Conservation (phyloP, 345 rosid genomes). For the Euphorbia lathyris region DNA sequence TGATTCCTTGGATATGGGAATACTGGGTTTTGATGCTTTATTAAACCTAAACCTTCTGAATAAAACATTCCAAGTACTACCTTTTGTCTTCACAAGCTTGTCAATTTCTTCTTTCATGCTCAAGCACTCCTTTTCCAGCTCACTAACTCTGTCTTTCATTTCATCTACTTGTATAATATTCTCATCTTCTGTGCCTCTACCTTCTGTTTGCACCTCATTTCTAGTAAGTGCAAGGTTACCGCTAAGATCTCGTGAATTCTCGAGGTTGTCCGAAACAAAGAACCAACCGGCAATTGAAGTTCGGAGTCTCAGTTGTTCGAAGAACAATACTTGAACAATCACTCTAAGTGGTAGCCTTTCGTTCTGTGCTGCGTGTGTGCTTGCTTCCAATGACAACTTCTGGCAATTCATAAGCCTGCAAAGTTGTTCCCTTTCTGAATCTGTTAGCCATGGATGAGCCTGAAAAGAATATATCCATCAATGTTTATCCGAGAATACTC, state of each 20-base stretch:
- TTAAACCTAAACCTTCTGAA: constrained; percentile 41
- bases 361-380: constrained; percentile 91
- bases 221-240: constrained; percentile 43
- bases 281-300: constrained; percentile 73
- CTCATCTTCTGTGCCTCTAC: constrained; percentile 17
- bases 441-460: constrained; percentile 93
- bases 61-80: constrained; percentile 53
- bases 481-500: not conserved
- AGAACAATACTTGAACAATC: constrained; percentile 84
- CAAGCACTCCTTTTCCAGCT: constrained; percentile 76
- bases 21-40: constrained; percentile 1
- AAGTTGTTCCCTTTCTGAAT: constrained; percentile 68
- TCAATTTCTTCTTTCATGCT: constrained; percentile 76
- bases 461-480: constrained; percentile 24
- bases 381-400: constrained; percentile 85
- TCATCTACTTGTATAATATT: constrained; percentile 34
- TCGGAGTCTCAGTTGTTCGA: constrained; percentile 81
- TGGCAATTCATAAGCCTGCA: constrained; percentile 83
- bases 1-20: not conserved
- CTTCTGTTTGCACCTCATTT: constrained; percentile 23
- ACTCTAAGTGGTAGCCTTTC: constrained; percentile 87
- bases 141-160: constrained; percentile 63
- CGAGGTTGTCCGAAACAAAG: constrained; percentile 56
- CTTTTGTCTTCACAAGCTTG: constrained; percentile 62
- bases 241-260: constrained; percentile 37